Evolutionary conservation across 805 yeast species (phyloP), one percentile per base, ranked within the genome.

Genomic region (Schwanniomyces sp.): DNA sequence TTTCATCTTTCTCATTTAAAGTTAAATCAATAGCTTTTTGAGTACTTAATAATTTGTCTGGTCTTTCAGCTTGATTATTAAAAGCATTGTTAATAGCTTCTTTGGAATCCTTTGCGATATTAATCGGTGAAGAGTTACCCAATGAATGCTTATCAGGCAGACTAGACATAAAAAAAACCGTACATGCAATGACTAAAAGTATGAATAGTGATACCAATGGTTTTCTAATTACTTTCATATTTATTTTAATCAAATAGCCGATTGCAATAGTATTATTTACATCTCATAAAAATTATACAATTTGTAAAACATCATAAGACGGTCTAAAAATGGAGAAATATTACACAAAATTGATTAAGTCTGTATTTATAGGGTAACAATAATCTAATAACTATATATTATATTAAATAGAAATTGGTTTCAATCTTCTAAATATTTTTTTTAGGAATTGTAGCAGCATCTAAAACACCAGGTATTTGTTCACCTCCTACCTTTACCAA

Each of bases 391-490:
- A 32, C 21, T 32, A 32, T 17, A 32, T 14, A 32, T 32, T 32
- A 21, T 9, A 37, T 37, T 21, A 21, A 21, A 18, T 21, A 9
- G 6, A 17, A 10, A 14, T 18, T 21, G 3, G 26, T 7, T 7
- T 34, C 7, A 21, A 18, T 6, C 40, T 10, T 25, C 24, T 51
- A 55, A 17, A 40, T 36, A 21, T 47, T 63, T 63, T 75, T 74
- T 49, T 77, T 72, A 36, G 71, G 60, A 39, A 66, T 61, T 4
- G 83, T 79, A 40, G 85, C 81, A 36, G 86, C 85, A 52, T 76
- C 79, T 55, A 85, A 76, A 27, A 84, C 82, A 21, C 89, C 88
- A 14, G 91, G 90, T 52, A 85, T 74, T 39, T 83, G 79, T 53
- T 82, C 85, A 54, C 66, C 64, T 16, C 88, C 91, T 50, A 83